Percentiles rank a stretch among this genome's conserved stretches.
Evolutionary conservation across 352 stramenopile species (phyloP).

Genomic region (Globisporangium megalacanthum): DNA sequence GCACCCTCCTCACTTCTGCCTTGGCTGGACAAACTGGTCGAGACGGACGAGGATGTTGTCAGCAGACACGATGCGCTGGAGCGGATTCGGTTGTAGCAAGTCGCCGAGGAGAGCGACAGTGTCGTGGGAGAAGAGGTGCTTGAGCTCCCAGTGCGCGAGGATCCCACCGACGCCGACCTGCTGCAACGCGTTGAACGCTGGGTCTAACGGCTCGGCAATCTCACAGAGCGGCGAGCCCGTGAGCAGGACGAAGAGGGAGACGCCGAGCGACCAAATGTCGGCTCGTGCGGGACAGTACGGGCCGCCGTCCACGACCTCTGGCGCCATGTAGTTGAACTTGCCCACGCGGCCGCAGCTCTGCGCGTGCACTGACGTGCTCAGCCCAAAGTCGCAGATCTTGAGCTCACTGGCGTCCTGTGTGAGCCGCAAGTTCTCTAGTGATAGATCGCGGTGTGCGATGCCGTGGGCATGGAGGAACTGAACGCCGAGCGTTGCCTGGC

Average conservation of each 20-base stretch:
- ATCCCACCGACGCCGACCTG: background rate
- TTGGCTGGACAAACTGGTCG: too few relatives aligned
- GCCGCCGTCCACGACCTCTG: conserved; percentile 8
- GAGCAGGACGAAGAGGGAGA: conserved; percentile 67
- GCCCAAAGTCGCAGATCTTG: conserved; percentile 14
- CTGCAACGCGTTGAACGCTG: background rate
- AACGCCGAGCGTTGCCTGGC: conserved; percentile 9
- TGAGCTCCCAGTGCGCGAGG: background rate
- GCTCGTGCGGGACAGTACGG: conserved; percentile 11
- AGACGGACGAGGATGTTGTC: background rate
- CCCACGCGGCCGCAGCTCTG: background rate
- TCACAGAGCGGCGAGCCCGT: conserved; percentile 29
- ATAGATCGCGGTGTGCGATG: conserved; percentile 4
- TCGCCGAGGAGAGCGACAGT: conserved; percentile 13
- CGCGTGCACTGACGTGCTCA: background rate
- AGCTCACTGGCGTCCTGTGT: background rate
- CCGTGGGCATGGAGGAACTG: conserved; percentile 10
- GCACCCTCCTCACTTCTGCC: too few relatives aligned
- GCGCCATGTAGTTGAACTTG: conserved; percentile 17
- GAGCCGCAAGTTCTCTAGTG: conserved; percentile 6
- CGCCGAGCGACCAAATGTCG: conserved; percentile 69
- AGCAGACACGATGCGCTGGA: background rate
- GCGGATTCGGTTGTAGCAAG: conserved; percentile 21
- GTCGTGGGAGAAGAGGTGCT: background rate
- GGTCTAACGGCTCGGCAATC: background rate